Evolutionary conservation across 345 rosid genomes (phyloP), one percentile per base, ranked within the genome.

Genomic region (Euphorbia peplus): DNA sequence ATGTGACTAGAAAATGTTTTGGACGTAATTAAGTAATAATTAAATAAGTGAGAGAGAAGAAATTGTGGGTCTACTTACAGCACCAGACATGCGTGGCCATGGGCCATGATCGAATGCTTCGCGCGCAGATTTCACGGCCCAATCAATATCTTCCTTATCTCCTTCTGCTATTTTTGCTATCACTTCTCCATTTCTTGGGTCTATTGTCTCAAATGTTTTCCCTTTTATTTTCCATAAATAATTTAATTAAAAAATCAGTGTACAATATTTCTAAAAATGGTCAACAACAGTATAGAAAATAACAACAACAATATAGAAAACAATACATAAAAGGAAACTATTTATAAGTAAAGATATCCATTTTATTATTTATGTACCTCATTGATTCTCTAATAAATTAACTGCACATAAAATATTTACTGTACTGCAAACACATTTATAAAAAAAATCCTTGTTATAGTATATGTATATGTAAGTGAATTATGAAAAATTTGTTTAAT

Each of bases 1-100:
- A 39, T 39, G 10, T 39, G 10, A 39, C 4, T 4, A 57, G 14
- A 16, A 25, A 24, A 5, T 26, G 22, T 29, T 7, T 19, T 3
- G 16, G 9, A 6, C 19, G 10, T 12, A 3, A 8, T 16, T 1
- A 19, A 6, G 11, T 6, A 19, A 28, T 42, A 42, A 44, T 21
- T 2, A 12, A 53, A 11, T 1, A 5, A 24, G 3, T 42, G 47
- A 16, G 42, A 51, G 11, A 3, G 51, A 13, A 9, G 19, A 15
- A 19, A n/a, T n/a, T n/a, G n/a, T n/a, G n/a, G n/a, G n/a, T n/a
- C n/a, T 28, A 74, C 88, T 15, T 78, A 90, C 97, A 54, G 50
- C 78, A 52, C 90, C 95, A 37, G 85, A 29, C 71, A 70, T 5
- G 29, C 71, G 74, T 3, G 79, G 79, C 79, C 79, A 75, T 1